Conservation (phyloP, 768 basidiomycete species). For the Pleurotus salmoneostramineus region DNA sequence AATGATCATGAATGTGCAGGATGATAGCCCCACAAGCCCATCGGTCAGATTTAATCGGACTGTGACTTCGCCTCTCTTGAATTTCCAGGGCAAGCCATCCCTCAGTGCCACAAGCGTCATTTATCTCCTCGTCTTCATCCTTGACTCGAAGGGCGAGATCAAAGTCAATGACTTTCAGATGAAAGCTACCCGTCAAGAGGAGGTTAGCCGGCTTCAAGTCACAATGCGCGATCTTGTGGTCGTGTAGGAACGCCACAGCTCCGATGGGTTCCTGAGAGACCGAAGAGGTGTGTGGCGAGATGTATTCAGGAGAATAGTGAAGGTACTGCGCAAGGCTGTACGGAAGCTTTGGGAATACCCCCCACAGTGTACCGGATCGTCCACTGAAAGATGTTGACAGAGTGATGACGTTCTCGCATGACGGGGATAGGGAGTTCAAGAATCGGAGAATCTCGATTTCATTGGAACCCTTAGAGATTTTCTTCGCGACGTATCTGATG, state of each 20-base stretch:
- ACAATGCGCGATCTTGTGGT: conserved; percentile 75
- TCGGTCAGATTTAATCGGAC: conserved; percentile 10
- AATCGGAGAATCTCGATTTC: conserved; percentile 8
- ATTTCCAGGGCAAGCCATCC: conserved; percentile 10
- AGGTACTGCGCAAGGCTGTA: background rate
- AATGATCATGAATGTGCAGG: conserved; percentile 1
- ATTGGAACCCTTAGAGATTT: conserved; percentile 4
- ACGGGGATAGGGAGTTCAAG: background rate
- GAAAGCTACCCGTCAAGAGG: conserved; percentile 66
- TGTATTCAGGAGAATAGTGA: background rate
- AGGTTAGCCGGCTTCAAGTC: conserved; percentile 86
- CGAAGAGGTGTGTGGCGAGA: background rate
- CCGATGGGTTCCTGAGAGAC: conserved; percentile 1
- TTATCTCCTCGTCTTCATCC: conserved; percentile 5
- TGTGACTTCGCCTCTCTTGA: background rate
- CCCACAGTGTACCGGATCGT: background rate
- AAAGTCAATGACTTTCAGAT: conserved; percentile 54
- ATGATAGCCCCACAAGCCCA: conserved; percentile 10
- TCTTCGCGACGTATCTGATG: conserved; percentile 4
- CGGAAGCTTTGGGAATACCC: conserved; percentile 1
- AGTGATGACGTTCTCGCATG: conserved; percentile 6
- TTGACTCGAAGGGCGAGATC: conserved; percentile 6
- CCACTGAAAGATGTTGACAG: conserved; percentile 6
- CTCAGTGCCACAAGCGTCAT: conserved; percentile 2
- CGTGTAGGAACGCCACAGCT: conserved; percentile 52